Evolutionary conservation across 108 stramenopile genomes (phyloP).

Genomic region (Skeletonema tropicum): DNA sequence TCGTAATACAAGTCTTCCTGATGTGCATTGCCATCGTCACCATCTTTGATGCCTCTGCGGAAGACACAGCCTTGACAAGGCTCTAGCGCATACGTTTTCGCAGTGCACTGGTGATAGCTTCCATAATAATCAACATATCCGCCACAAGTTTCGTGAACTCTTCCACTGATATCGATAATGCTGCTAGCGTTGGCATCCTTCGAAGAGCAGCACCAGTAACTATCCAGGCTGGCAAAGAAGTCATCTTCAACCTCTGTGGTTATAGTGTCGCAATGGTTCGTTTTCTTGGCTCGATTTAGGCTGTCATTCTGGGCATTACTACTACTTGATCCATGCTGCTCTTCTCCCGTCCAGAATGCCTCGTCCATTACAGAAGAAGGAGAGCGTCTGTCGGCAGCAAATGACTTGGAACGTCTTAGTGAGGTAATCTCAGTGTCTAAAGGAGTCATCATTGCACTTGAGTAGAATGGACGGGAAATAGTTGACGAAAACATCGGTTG

Average conservation of each 20-base stretch:
- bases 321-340: not conserved
- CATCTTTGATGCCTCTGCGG: constrained; percentile 21
- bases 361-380: constrained; percentile 6
- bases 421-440: not conserved
- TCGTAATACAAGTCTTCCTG: constrained; percentile 43
- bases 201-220: constrained; percentile 1
- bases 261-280: not conserved
- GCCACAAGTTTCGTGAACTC: constrained; percentile 7
- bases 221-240: not conserved
- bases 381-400: not conserved
- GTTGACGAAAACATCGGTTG: not conserved
- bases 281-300: not conserved
- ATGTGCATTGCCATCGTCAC: not conserved
- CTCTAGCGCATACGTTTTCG: not conserved
- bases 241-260: not conserved
- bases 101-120: constrained; percentile 23
- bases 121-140: constrained; percentile 46
- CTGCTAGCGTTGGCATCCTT: not conserved
- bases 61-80: constrained; percentile 49
- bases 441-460: not conserved
- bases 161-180: not conserved
- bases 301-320: not conserved
- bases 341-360: not conserved
- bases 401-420: not conserved
- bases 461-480: constrained; percentile 1